Base-by-base conservation (phyloP, 73 alveolate species). In the Urostyla sp. region DNA sequence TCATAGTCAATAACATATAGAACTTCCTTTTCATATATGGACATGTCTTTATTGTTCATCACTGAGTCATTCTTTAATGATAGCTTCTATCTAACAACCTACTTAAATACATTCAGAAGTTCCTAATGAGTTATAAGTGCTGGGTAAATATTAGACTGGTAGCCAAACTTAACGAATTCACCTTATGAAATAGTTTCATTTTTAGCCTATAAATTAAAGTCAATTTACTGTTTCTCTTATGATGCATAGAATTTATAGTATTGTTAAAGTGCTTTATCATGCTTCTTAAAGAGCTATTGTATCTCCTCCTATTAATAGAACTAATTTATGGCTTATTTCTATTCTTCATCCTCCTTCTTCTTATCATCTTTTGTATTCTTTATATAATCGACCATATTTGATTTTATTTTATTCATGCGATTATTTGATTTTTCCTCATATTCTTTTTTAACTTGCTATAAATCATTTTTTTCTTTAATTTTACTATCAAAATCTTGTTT, bases 1-100 rank as follows among this genome's bases (percentile, higher is more conserved):
- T 80, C 90, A 23, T 59, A 67, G 35, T 80, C 90, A n/a, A 80
- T 67, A 3, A 80, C 90, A 67, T 63, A 76, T 13, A 75, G 67
- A 15, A n/a, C 20, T 59, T 80, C 90, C 50, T 59, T 52, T 21
- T 67, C 84, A 34, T 63, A 60, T 5, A 60, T 81, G 7, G 80
- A 54, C 6, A 40, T 57, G 18, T 63, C 24, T 43, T 63, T 60
- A 21, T 63, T 63, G 15, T 43, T 21, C 0, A 63, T 24, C 44
- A 43, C 44, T 21, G 79, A 63, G 8, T 35, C 60, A 63, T 63
- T 63, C 53, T 63, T 63, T 13, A 63, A 60, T 35, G 58, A 80
- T 26, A 78, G 30, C 34, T 84, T 80, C 28, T 80, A 83, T 45
- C 69, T 80, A 0, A 75, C 84, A 27, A 80, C 40, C 10, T 50